Conservation (phyloP, 352 stramenopile species). For the Phytopythium ostracodes region DNA sequence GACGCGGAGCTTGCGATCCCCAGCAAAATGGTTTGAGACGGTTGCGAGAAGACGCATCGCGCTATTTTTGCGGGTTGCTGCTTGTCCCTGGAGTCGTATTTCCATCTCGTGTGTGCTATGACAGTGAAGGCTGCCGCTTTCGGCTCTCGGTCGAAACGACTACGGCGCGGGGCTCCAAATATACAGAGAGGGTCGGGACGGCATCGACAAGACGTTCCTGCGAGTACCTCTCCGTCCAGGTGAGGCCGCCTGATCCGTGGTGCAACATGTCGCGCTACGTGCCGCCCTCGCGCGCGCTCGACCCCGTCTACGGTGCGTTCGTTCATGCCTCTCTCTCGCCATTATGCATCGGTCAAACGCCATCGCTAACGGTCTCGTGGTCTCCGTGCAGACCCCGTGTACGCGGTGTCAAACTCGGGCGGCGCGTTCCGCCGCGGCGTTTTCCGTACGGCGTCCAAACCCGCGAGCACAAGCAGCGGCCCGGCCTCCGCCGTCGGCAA, state of each 20-base stretch:
- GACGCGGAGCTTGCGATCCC: neutral
- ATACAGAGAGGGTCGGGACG: neutral
- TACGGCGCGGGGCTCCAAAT: neutral
- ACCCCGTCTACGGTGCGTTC: slow-evolving; percentile 73
- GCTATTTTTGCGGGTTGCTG: slow-evolving; percentile 1
- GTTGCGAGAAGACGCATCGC: neutral
- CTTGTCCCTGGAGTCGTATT: neutral
- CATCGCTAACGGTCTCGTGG: neutral
- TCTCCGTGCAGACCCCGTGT: slow-evolving; percentile 52
- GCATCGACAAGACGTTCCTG: neutral
- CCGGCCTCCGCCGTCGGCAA: slow-evolving; percentile 12
- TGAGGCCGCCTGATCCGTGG: neutral
- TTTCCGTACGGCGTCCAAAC: slow-evolving; percentile 34
- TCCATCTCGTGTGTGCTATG: neutral
- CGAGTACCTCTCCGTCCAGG: neutral
- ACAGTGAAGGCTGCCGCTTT: neutral
- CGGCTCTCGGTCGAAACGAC: neutral
- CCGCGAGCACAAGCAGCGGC: slow-evolving; percentile 21
- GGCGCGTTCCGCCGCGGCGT: slow-evolving; percentile 61
- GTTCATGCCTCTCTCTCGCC: neutral
- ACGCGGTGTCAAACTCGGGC: slow-evolving; percentile 66
- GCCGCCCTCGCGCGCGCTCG: slow-evolving; percentile 57
- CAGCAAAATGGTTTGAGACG: neutral
- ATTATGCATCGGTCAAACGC: neutral
- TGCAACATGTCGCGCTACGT: slow-evolving; percentile 48